A percentile compares a stretch with the other conserved stretches of the same genome.
Conservation (phyloP, 371 early-diverging fungal species). For the Dichotomocladium elegans region DNA sequence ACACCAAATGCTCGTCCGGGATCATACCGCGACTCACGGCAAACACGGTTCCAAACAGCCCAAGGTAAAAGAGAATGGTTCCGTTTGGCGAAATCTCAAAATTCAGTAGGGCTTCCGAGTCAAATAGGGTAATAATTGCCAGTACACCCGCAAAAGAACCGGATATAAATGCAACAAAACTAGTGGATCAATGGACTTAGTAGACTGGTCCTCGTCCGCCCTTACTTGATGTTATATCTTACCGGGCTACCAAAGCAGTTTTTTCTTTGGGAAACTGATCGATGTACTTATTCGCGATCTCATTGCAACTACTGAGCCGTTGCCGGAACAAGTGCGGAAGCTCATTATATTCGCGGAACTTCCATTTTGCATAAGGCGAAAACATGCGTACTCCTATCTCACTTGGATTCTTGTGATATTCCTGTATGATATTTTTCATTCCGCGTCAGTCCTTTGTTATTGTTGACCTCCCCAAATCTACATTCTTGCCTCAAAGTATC, state of each 20-base stretch:
- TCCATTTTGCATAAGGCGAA: constrained; percentile 86
- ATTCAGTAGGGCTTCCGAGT: constrained; percentile 82
- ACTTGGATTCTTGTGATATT: constrained; percentile 86
- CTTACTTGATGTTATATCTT: not conserved
- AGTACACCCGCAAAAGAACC: constrained; percentile 90
- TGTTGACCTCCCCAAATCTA: not conserved
- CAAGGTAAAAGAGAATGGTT: constrained; percentile 88
- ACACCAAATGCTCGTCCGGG: constrained; percentile 74
- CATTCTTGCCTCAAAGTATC: constrained; percentile 83
- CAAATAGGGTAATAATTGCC: constrained; percentile 75
- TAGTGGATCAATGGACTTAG: constrained; percentile 23
- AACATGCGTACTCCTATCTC: constrained; percentile 79
- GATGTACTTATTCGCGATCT: constrained; percentile 76
- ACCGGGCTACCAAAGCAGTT: constrained; percentile 74
- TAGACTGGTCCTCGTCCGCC: too few species aligned
- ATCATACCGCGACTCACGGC: constrained; percentile 83
- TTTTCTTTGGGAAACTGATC: constrained; percentile 87
- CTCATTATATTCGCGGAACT: constrained; percentile 96
- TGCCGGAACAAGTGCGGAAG: constrained; percentile 83
- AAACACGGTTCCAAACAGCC: constrained; percentile 82
- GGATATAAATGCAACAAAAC: constrained; percentile 85
- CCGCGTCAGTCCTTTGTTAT: too few species aligned
- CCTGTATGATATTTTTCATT: constrained; percentile 38
- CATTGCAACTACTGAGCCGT: constrained; percentile 72
- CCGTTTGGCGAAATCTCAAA: constrained; percentile 87